Evolutionary conservation across 768 basidiomycete species (phyloP).

Genomic region (Boletellus sp.): DNA sequence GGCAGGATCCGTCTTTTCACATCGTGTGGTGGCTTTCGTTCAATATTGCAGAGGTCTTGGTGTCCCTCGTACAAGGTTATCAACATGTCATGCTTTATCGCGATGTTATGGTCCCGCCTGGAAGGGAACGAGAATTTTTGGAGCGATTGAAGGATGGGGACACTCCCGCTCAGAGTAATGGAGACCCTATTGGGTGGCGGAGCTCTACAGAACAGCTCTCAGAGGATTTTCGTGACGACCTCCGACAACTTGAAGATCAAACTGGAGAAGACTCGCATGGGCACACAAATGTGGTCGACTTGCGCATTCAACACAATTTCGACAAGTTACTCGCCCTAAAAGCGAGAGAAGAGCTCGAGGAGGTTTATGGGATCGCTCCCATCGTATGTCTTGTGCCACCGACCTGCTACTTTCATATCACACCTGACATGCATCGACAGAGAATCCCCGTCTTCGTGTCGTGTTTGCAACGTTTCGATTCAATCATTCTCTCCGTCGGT

Average conservation of each 20-base stretch:
- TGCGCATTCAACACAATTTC: constrained; percentile 61
- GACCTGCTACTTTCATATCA: neutral
- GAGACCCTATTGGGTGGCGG: constrained; percentile 8
- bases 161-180: constrained; percentile 8
- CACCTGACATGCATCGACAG: constrained; percentile 33
- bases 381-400: constrained; percentile 50
- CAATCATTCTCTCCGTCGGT: constrained; percentile 67
- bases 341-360: constrained; percentile 71
- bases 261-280: neutral
- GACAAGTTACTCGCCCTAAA: constrained; percentile 62
- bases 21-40: constrained; percentile 77
- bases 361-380: constrained; percentile 74
- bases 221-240: constrained; percentile 14
- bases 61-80: constrained; percentile 69
- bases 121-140: constrained; percentile 39
- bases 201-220: constrained; percentile 6
- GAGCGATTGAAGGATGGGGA: constrained; percentile 22
- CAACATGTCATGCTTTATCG: constrained; percentile 62
- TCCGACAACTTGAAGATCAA: constrained; percentile 21
- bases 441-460: constrained; percentile 76
- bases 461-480: constrained; percentile 72
- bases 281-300: constrained; percentile 19
- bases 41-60: constrained; percentile 61
- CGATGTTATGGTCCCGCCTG: constrained; percentile 56
- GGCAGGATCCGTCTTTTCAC: constrained; percentile 54